These are phyloP conservation scores for Boletus sensibilis DNA, from an alignment of 768 basidiomycete species.

Conservation along the genomic window DNA sequence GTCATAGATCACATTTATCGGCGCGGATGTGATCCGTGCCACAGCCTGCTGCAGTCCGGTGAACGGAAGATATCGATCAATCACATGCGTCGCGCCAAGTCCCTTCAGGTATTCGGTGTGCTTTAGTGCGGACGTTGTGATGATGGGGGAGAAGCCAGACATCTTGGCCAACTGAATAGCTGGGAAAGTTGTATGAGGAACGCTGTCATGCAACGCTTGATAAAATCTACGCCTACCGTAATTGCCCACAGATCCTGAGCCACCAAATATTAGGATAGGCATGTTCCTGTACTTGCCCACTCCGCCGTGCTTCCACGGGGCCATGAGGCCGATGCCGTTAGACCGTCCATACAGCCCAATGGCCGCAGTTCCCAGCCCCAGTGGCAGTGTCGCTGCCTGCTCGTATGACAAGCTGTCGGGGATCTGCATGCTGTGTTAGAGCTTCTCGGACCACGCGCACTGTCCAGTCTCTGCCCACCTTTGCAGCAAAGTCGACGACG, in stretches of 20 bases:
- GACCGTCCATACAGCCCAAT: slow-evolving; percentile 45
- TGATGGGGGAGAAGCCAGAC: slow-evolving; percentile 40
- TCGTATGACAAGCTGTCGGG: slow-evolving; percentile 48
- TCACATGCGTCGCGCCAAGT: slow-evolving; percentile 36
- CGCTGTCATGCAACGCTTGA: slow-evolving; percentile 2
- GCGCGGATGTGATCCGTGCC: slow-evolving; percentile 37
- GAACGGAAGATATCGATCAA: slow-evolving; percentile 31
- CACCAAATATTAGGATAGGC: slow-evolving; percentile 49
- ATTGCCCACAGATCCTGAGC: slow-evolving; percentile 50
- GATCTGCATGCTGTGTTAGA: slow-evolving; percentile 36
- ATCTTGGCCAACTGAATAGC: slow-evolving; percentile 41
- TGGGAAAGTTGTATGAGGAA: slow-evolving; percentile 23
- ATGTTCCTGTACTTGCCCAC: slow-evolving; percentile 42
- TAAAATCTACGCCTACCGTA: slow-evolving; percentile 36
- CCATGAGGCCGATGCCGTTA: slow-evolving; percentile 42
- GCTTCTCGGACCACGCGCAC: background rate
- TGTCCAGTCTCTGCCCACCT: slow-evolving; percentile 27
- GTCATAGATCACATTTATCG: slow-evolving; percentile 39
- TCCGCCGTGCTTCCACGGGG: slow-evolving; percentile 39
- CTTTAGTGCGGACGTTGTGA: slow-evolving; percentile 36
- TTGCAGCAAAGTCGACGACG: slow-evolving; percentile 40
- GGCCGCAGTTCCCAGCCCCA: slow-evolving; percentile 48
- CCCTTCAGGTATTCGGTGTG: slow-evolving; percentile 35
- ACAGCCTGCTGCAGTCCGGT: slow-evolving; percentile 34
- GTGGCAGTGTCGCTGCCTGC: slow-evolving; percentile 47